Evolutionary conservation across 805 yeast genomes (phyloP).

Genomic region (Candida insectorum): DNA sequence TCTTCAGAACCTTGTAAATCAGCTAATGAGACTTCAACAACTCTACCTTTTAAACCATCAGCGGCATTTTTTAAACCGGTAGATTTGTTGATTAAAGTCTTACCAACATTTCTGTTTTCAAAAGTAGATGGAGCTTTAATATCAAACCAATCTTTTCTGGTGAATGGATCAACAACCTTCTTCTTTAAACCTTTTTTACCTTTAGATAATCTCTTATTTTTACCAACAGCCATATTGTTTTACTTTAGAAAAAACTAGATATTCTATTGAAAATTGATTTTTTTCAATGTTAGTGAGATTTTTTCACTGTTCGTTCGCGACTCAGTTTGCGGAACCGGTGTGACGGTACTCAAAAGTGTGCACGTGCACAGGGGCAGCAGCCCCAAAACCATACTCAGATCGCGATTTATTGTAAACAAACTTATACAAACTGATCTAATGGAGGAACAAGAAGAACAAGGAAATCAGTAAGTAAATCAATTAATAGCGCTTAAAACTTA

Average conservation of each 20-base stretch:
- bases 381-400: neutral
- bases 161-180: slow-evolving; percentile 99
- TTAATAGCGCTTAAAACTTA: slow-evolving; percentile 5
- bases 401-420: neutral
- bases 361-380: neutral
- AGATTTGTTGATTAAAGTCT: slow-evolving; percentile 96
- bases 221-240: slow-evolving; percentile 55
- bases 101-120: slow-evolving; percentile 98
- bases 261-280: slow-evolving; percentile 8
- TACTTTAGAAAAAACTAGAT: slow-evolving; percentile 11
- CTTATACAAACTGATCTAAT: too few relatives aligned
- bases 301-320: too few relatives aligned
- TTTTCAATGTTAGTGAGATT: slow-evolving; percentile 1
- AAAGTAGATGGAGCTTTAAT: slow-evolving; percentile 98
- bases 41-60: slow-evolving; percentile 97
- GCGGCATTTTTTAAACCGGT: slow-evolving; percentile 98
- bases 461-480: slow-evolving; percentile 12
- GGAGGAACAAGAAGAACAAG: slow-evolving; percentile 8
- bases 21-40: slow-evolving; percentile 92
- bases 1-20: slow-evolving; percentile 99
- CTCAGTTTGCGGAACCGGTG: neutral
- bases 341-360: too few relatives aligned
- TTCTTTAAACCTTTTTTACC: slow-evolving; percentile 98
- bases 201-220: slow-evolving; percentile 66
- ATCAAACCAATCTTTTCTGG: slow-evolving; percentile 98